A percentile compares a stretch with the other conserved stretches of the same genome.
Conservation (phyloP, 31 red algal genomes). For the Endocladia muricata region DNA sequence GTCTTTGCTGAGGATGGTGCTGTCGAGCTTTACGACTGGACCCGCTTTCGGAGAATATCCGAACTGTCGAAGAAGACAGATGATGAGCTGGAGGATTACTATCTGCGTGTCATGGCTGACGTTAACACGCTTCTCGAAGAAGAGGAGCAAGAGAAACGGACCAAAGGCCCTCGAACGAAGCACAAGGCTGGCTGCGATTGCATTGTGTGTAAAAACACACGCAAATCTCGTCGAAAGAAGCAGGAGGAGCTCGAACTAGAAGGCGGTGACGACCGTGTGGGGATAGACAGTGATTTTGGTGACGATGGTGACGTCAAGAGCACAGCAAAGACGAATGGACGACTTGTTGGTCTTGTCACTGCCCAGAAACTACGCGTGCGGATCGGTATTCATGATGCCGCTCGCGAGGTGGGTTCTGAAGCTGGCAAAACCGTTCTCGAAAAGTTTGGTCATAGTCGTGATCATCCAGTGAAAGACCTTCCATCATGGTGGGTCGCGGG, state of each 20-base stretch:
- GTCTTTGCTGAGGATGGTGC: conserved; percentile 42
- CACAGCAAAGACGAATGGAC: conserved; percentile 19
- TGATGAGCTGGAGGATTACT: conserved; percentile 36
- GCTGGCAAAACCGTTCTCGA: conserved; percentile 25
- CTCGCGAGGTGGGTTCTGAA: conserved; percentile 30
- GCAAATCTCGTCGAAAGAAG: conserved; percentile 49
- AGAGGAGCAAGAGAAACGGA: conserved; percentile 62
- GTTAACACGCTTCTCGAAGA: conserved; percentile 41
- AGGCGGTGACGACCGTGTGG: neutral
- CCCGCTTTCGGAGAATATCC: conserved; percentile 55
- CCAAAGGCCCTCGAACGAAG: conserved; percentile 61
- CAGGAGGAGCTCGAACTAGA: conserved; percentile 9
- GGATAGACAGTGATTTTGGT: conserved; percentile 16
- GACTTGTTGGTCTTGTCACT: conserved; percentile 57
- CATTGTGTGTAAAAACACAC: conserved; percentile 61
- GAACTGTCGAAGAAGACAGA: conserved; percentile 53
- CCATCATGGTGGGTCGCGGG: conserved; percentile 62
- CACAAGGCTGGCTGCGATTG: conserved; percentile 62
- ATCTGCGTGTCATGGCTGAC: conserved; percentile 59
- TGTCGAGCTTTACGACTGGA: conserved; percentile 56
- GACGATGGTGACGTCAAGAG: conserved; percentile 55
- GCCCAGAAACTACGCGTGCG: conserved; percentile 76
- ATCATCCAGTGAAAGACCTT: conserved; percentile 22
- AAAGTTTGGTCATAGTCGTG: conserved; percentile 8
- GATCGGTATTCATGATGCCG: conserved; percentile 59